These are phyloP conservation scores for Annulohypoxylon maeteangense DNA, from an alignment of 495 filamentous ascomycete species.

Conservation along the genomic window DNA sequence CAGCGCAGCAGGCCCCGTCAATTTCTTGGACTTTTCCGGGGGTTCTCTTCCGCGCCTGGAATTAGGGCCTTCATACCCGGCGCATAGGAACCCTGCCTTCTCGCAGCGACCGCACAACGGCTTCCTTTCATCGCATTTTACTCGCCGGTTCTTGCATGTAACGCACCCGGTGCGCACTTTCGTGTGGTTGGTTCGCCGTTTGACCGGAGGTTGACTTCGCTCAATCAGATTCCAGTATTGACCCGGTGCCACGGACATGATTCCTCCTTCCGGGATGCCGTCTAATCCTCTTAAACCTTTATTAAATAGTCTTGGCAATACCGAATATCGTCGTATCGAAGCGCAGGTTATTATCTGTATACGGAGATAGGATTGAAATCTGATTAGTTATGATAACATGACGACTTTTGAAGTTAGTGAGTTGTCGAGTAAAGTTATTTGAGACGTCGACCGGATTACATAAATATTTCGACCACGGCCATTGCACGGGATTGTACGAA, in stretches of 20 bases:
- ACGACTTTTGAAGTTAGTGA: not conserved
- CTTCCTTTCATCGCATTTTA: conserved; percentile 70
- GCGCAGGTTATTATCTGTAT: not conserved
- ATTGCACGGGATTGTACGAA: not conserved
- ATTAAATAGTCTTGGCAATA: not conserved
- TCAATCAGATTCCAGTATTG: conserved; percentile 40
- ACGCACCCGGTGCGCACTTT: conserved; percentile 50
- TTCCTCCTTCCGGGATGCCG: not conserved
- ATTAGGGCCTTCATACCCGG: conserved; percentile 57
- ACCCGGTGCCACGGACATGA: conserved; percentile 34
- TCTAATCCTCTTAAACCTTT: not conserved
- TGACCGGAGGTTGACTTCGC: conserved; percentile 26
- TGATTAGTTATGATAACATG: not conserved
- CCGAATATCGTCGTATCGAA: not conserved
- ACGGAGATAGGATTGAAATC: not conserved
- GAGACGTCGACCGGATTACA: not conserved
- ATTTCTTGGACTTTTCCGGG: conserved; percentile 4
- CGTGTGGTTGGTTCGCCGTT: conserved; percentile 33
- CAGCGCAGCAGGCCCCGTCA: not conserved
- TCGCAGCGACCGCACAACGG: conserved; percentile 66
- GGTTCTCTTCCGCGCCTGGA: conserved; percentile 5
- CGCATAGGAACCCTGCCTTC: conserved; percentile 64
- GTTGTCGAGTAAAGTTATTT: not conserved
- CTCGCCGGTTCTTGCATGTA: conserved; percentile 49
- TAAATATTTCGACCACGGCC: not conserved